Evolutionary conservation across 768 basidiomycete genomes (phyloP), one percentile per base, ranked within the genome.

Genomic region (Lentinula sp.): DNA sequence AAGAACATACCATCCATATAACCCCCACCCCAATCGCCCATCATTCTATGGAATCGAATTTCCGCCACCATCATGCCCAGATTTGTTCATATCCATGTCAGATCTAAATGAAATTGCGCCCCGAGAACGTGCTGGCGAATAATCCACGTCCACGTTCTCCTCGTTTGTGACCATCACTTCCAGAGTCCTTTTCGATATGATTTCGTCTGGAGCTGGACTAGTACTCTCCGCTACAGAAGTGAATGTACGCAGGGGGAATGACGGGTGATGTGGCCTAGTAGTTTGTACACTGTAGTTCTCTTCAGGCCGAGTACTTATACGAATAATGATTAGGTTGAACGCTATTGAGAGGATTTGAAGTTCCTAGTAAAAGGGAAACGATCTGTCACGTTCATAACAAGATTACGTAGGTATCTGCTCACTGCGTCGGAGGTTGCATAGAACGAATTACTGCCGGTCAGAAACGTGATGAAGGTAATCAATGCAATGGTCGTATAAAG

Each of bases 261-360:
- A 15, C 10, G 28, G 50, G 35, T 16, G 50, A 33, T 36, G 32
- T 18, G 28, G 50, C 20, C 18, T 48, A 33, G 15, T 36, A n/a
- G 28, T 33, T 18, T 54, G 53, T 15, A 15, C 37, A 23, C 18
- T 54, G 18, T 54, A 39, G 37, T 41, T 54, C 12, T 54, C 53
- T 18, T 39, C 35, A 20, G 53, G 37, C 20, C 37, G 35, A 20
- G 53, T 54, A 18, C 53, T 54, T 8, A 59, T 37, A 12, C 64
- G 61, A 28, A 62, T 62, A 28, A 65, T 65, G 57, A 65, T 65
- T 41, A 65, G 57, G 23, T 65, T 65, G 61, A 62, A 65, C 15
- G 64, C 57, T 35, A 65, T 65, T 10, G 50, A 57, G 10, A 65
- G 42, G 18, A 65, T 56, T 56, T 59, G 57, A 16, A 65, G 52